phyloP scores from a whole-genome alignment of 208 protist genomes.

The Acanthamoeba sp. region DNA sequence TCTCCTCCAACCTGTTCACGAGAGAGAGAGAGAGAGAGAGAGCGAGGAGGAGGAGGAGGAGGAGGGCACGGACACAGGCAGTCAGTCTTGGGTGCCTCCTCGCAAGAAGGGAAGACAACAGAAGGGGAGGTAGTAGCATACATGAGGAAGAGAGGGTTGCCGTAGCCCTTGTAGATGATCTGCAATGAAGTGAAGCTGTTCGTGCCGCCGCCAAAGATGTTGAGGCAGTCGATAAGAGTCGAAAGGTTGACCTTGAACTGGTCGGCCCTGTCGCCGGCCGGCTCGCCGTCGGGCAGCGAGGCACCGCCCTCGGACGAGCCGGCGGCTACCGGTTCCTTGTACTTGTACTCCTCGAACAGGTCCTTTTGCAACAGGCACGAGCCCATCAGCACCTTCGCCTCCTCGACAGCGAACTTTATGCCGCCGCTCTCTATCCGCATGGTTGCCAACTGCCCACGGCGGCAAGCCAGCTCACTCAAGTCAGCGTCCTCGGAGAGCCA shows the following conservation, averaged over 20 bases:
- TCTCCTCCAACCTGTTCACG: conserved; percentile 35
- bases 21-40: neutral
- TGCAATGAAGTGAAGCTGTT: conserved; percentile 18
- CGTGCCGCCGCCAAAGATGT: conserved; percentile 55
- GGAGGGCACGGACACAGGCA: no score
- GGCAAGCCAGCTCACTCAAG: neutral
- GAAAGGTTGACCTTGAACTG: conserved; percentile 62
- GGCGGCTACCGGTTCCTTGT: neutral
- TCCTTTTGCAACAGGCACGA: conserved; percentile 37
- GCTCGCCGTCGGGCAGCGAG: neutral
- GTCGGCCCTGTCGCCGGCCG: neutral
- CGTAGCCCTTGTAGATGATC: conserved; percentile 69
- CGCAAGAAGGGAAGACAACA: neutral
- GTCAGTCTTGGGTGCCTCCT: no score
- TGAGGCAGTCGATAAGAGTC: conserved; percentile 47
- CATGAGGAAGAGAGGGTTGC: conserved; percentile 58
- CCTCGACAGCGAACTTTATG: conserved; percentile 52
- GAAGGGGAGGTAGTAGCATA: neutral
- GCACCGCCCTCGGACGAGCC: neutral
- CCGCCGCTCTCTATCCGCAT: conserved; percentile 35
- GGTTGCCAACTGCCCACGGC: conserved; percentile 6
- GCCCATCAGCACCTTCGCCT: conserved; percentile 46
- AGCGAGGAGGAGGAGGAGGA: no score
- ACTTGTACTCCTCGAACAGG: conserved; percentile 68
- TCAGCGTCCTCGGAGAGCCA: no score